Evolutionary conservation across 352 stramenopile species (phyloP).

Genomic region (Elongisporangium senticosum): DNA sequence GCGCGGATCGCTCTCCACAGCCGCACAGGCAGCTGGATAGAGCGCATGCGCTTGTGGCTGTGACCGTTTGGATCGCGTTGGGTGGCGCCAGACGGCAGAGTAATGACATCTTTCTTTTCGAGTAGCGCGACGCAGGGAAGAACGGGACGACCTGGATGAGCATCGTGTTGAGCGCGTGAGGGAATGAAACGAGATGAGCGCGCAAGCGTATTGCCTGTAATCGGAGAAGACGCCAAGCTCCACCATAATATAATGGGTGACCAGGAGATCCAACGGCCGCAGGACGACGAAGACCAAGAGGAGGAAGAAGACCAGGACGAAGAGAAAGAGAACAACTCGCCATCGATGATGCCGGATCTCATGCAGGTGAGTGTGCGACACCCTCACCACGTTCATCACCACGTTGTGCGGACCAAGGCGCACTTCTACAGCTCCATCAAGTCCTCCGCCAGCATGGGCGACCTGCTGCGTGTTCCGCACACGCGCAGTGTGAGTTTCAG

Average conservation of each 20-base stretch:
- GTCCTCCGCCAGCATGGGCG: neutral
- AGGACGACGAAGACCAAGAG: slow-evolving; percentile 7
- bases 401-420: neutral
- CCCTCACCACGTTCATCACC: neutral
- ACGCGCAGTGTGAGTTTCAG: neutral
- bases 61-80: neutral
- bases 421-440: neutral
- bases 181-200: slow-evolving; percentile 15
- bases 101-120: neutral
- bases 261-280: neutral
- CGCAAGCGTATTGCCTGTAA: slow-evolving; percentile 30
- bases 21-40: neutral
- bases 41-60: neutral
- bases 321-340: slow-evolving; percentile 9
- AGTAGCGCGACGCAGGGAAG: neutral
- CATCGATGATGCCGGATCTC: neutral
- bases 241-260: slow-evolving; percentile 6
- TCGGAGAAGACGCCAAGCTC: slow-evolving; percentile 44
- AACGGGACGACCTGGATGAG: neutral
- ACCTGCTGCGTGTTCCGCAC: neutral
- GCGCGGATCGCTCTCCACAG: neutral
- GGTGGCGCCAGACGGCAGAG: neutral
- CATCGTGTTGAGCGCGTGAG: neutral
- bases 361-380: neutral
- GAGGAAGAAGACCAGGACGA: slow-evolving; percentile 17